A percentile compares a stretch with the other conserved stretches of the same genome.
Conservation (phyloP, 257 asterid species). For the Coffea eugenioides region DNA sequence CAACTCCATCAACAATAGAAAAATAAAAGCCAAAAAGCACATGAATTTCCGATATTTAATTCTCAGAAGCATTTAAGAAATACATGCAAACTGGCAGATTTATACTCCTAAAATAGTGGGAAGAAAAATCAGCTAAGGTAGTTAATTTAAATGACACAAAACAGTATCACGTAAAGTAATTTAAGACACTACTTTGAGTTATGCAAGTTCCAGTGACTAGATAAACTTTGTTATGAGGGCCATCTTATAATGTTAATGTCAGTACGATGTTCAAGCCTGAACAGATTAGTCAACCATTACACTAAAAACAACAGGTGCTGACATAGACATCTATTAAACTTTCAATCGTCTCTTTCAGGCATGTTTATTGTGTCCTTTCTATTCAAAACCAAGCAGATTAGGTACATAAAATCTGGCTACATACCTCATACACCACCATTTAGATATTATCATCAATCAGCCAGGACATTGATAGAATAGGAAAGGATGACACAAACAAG, state of each 20-base stretch:
- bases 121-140: neutral
- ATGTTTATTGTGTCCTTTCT: neutral
- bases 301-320: neutral
- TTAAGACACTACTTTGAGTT: neutral
- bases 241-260: neutral
- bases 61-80: neutral
- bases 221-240: neutral
- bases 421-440: neutral
- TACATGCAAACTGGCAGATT: neutral
- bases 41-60: neutral
- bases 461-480: neutral
- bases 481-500: neutral
- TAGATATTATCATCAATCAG: neutral
- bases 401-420: neutral
- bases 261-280: neutral
- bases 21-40: neutral
- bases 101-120: neutral
- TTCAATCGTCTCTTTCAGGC: neutral
- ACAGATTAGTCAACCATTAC: neutral
- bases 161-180: neutral
- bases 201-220: neutral
- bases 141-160: neutral
- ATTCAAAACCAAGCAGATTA: neutral
- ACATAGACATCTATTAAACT: neutral
- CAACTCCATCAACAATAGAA: slow-evolving; percentile 12